Evolutionary conservation across 352 stramenopile species (phyloP), one percentile per base, ranked within the genome.

Genomic region (Pythium rishiriense): DNA sequence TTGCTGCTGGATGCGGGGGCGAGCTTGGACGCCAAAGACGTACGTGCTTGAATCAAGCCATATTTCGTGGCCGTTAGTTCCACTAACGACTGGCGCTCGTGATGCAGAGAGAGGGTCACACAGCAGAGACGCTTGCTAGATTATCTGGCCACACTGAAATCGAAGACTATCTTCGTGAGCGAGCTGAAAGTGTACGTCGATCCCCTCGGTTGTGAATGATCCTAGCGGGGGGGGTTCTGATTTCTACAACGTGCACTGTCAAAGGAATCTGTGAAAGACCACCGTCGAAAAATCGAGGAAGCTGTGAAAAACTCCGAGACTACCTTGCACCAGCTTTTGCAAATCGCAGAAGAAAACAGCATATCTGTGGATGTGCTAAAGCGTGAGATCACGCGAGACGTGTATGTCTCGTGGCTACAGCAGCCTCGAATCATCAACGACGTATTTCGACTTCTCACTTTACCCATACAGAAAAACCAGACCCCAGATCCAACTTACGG

Each of bases 281-380:
- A 95, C 69, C 85, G 87, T 19, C 75, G 84, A 25, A 85, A 91
- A 55, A 91, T 95, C 26, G 84, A 95, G 68, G 87, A 95, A 73
- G 85, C 81, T 1, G 76, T 95, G 42, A 76, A 69, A 8, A 77
- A 73, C 48, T 55, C 66, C 15, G 74, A 82, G n/a, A 87, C 85
- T 1, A 87, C 81, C 1, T 62, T 95, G 24, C 56, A 74, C 37
- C 72, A 92, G 42, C 70, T 95, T n/a, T 60, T 95, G 37, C 26
- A 65, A 47, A 78, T 95, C 64, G 79, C 87, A 1, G 75, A 87
- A 47, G 77, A 68, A 42, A 89, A 75, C 66, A 72, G 79, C 43
- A 86, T 93, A 22, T 81, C 82, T 3, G 78, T 91, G 15, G 87
- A 95, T 52, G 66, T 90, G 29, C 71, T 95, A 51, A 82, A 92